Conservation (phyloP, 306 rosid genomes). For the Gillenia trifoliata region DNA sequence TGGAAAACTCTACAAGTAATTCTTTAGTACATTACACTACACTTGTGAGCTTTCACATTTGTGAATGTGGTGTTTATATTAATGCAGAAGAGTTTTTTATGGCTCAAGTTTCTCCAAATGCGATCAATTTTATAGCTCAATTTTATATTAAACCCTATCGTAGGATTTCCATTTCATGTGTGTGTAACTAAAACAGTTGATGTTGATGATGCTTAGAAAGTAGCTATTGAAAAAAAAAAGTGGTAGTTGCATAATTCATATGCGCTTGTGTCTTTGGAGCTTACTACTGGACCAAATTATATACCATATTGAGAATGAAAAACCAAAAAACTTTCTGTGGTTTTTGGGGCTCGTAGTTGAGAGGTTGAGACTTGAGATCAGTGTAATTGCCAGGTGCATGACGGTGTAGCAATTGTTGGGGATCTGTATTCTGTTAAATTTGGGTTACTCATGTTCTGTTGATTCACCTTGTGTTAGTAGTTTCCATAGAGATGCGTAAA, state of each 20-base stretch:
- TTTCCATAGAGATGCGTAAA: neutral
- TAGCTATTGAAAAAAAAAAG: neutral
- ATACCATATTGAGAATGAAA: neutral
- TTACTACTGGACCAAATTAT: neutral
- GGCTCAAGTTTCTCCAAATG: neutral
- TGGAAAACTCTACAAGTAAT: slow-evolving; percentile 70
- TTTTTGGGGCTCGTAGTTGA: no score
- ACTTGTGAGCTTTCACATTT: neutral
- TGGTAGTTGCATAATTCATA: neutral
- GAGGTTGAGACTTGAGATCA: no score
- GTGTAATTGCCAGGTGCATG: no score
- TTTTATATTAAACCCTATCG: neutral
- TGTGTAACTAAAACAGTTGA: neutral
- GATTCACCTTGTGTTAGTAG: neutral
- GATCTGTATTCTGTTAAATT: no score
- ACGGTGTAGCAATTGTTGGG: no score
- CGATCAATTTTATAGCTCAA: neutral
- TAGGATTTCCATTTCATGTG: neutral
- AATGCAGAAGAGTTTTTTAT: neutral
- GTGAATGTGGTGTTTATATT: neutral
- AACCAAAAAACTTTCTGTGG: neutral
- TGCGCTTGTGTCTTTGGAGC: neutral
- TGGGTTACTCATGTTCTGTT: neutral
- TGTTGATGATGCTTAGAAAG: neutral
- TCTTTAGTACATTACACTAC: neutral